Conservation (phyloP, 2,329 filamentous ascomycete species). For the Plenodomus lindquistii region DNA sequence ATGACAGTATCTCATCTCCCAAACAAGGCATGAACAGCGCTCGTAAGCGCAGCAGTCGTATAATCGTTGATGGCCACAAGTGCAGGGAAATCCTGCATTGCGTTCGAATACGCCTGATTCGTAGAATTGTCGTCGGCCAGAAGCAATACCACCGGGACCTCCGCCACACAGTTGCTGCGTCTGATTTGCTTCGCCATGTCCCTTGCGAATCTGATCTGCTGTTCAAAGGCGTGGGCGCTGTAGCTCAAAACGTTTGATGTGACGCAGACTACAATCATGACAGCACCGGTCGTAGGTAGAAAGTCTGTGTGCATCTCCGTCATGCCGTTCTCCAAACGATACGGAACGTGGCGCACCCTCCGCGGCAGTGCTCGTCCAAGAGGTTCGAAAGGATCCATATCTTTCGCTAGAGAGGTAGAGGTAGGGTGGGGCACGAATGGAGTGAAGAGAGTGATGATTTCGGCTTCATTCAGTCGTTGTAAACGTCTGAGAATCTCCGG, state of each 20-base stretch:
- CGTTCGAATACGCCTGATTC: slow-evolving; percentile 21
- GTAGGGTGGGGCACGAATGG: slow-evolving; percentile 58
- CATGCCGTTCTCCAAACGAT: slow-evolving; percentile 66
- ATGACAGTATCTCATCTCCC: slow-evolving; percentile 16
- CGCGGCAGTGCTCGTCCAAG: slow-evolving; percentile 66
- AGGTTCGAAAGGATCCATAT: slow-evolving; percentile 71
- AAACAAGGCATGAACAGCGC: slow-evolving; percentile 32
- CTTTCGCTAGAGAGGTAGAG: slow-evolving; percentile 40
- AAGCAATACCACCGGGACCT: slow-evolving; percentile 32
- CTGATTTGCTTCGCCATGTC: slow-evolving; percentile 21
- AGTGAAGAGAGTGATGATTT: slow-evolving; percentile 52
- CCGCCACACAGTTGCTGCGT: slow-evolving; percentile 15
- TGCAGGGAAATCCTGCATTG: slow-evolving; percentile 30
- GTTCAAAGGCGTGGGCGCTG: slow-evolving; percentile 30
- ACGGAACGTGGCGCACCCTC: slow-evolving; percentile 72
- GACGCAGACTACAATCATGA: slow-evolving; percentile 61
- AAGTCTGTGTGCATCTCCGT: slow-evolving; percentile 66
- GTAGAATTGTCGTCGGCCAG: slow-evolving; percentile 25
- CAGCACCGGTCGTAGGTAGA: slow-evolving; percentile 61
- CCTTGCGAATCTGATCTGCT: slow-evolving; percentile 36
- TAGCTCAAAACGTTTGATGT: slow-evolving; percentile 30
- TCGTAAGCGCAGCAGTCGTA: slow-evolving; percentile 27
- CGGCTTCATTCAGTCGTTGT: slow-evolving; percentile 42
- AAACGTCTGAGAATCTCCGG: slow-evolving; percentile 28
- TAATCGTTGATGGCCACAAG: slow-evolving; percentile 35